Base-by-base conservation (phyloP, 1,284 basidiomycete species). In the Mycosarcoma mackinlayi region DNA sequence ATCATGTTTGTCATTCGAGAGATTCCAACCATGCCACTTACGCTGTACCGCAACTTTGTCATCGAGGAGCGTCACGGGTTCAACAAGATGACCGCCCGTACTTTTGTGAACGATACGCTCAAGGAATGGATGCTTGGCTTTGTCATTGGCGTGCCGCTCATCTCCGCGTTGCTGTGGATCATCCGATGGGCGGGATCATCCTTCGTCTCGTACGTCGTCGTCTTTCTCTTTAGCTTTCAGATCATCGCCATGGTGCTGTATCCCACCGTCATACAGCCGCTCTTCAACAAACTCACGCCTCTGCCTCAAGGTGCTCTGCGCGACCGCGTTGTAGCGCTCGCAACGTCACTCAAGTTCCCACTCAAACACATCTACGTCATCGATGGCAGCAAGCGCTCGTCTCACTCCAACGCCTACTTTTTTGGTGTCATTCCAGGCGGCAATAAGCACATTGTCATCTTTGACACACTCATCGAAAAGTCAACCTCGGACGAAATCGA, bases 201-300 rank as follows among this genome's bases (percentile, higher is more conserved):
- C 8, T 81, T 81, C 41, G 79, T 81, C n/a, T 61, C 71, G 34
- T 81, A 80, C 51, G 74, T 77, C 27, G 77, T 76, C 40, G 64
- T 74, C 24, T 77, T 82, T 58, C 63, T 82, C 14, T 69, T 76
- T 45, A 83, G 85, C 9, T 92, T 96, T 86, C 92, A 94, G 83
- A 85, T 97, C 44, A 84, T 88, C 76, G 78, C 80, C 59, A 80
- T 79, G 56, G 76, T 83, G 13, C 72, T 80, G 31, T 79, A 81
- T 37, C 80, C 80, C 0, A 91, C 89, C 19, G 86, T 96, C 80
- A 96, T 98, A 73, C 93, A 95, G 78, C 94, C 95, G 0, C 85
- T 98, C 37, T 97, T 98, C 87, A 98, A 98, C 88, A 97, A 93
- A 84, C 88, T 97, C 31, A 93, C 93, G 1, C 92, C 93, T 1